Conservation (phyloP, 441 rosid genomes). For the Isatis lusitanica region DNA sequence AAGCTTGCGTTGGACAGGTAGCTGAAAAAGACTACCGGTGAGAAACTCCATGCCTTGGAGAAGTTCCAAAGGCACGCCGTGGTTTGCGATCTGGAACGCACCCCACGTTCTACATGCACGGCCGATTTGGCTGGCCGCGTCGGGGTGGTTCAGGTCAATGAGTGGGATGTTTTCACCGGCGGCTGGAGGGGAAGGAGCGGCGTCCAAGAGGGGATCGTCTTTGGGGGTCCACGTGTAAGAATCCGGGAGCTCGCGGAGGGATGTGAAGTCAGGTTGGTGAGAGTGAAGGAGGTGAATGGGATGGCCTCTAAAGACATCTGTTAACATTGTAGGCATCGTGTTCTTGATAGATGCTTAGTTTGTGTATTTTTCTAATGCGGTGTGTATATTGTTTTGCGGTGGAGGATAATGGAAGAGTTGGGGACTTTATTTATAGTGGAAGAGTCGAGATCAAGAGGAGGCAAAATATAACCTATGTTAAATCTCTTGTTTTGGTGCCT, state of each 20-base stretch:
- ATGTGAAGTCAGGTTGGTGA: conserved; percentile 55
- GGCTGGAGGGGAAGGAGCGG: conserved; percentile 16
- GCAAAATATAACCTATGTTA: conserved; percentile 26
- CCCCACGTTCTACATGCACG: conserved; percentile 72
- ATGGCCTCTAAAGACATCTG: conserved; percentile 59
- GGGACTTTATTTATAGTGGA: conserved; percentile 37
- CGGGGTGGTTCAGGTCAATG: conserved; percentile 62
- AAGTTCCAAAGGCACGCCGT: conserved; percentile 42
- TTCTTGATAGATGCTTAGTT: conserved; percentile 8
- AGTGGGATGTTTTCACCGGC: conserved; percentile 56
- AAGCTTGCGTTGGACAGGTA: conserved; percentile 43
- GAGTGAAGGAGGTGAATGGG: conserved; percentile 59
- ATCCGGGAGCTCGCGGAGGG: conserved; percentile 72
- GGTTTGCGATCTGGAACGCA: conserved; percentile 48
- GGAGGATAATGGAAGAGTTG: conserved; percentile 16
- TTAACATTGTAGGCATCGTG: conserved; percentile 65
- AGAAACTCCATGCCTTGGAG: conserved; percentile 39
- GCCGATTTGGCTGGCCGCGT: conserved; percentile 57
- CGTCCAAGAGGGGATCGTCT: conserved; percentile 38
- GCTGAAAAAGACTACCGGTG: conserved; percentile 39
- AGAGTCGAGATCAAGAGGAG: conserved; percentile 20
- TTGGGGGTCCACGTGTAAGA: conserved; percentile 69
- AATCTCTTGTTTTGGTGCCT: conserved; percentile 15
- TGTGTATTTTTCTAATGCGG: conserved; percentile 6
- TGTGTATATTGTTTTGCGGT: conserved; percentile 20